Percentiles rank a stretch among this genome's conserved stretches.
Evolutionary conservation across 495 filamentous ascomycete genomes (phyloP).

Genomic region (Wilcoxina mikolae): DNA sequence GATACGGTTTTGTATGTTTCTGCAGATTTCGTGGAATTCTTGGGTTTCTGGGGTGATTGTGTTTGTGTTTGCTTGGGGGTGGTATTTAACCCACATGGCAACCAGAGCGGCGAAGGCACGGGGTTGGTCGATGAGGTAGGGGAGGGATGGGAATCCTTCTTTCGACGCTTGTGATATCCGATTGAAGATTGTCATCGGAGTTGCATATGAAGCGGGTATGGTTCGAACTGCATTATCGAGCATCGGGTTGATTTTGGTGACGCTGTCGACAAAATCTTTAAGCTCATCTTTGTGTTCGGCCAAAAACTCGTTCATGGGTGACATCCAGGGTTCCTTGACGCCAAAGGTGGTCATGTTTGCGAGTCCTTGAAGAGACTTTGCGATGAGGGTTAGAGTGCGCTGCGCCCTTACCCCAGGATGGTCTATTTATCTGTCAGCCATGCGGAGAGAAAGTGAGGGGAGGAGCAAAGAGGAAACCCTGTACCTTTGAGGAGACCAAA

Average conservation of each 20-base stretch:
- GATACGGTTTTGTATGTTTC: conserved; percentile 55
- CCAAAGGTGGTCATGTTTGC: conserved; percentile 90
- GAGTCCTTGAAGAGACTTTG: conserved; percentile 87
- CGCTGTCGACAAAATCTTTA: conserved; percentile 71
- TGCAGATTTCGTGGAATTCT: conserved; percentile 61
- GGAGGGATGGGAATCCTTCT: conserved; percentile 88
- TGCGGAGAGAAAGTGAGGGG: neutral
- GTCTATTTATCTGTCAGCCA: conserved; percentile 36
- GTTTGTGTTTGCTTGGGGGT: conserved; percentile 38
- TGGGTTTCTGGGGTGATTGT: conserved; percentile 28
- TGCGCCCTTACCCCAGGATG: conserved; percentile 77
- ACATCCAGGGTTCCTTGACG: conserved; percentile 96
- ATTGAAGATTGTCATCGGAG: conserved; percentile 77
- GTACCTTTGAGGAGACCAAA: conserved; percentile 78
- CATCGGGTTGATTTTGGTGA: conserved; percentile 60
- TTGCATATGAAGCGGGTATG: conserved; percentile 77
- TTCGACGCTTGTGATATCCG: conserved; percentile 66
- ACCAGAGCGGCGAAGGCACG: conserved; percentile 80
- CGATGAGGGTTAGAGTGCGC: conserved; percentile 80
- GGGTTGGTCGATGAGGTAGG: conserved; percentile 84
- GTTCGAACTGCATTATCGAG: conserved; percentile 44
- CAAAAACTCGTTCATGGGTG: conserved; percentile 83
- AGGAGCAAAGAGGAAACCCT: conserved; percentile 5
- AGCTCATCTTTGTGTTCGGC: conserved; percentile 44
- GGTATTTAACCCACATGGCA: conserved; percentile 65